Evolutionary conservation across 2,329 filamentous ascomycete species (phyloP).

Genomic region (Arthroderma uncinatum): DNA sequence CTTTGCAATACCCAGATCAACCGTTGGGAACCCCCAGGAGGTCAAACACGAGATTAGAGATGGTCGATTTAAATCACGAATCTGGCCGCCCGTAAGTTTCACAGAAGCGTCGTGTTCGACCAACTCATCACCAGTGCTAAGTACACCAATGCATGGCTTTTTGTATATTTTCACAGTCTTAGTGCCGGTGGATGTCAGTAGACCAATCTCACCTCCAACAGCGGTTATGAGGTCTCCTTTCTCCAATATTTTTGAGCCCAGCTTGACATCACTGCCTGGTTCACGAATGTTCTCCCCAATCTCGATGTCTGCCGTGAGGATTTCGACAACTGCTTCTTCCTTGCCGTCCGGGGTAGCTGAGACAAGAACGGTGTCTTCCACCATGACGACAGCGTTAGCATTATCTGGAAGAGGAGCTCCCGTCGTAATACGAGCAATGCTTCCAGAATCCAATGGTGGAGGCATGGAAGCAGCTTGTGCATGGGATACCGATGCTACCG

Average conservation of each 20-base stretch:
- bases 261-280: conserved; percentile 72
- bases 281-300: conserved; percentile 82
- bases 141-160: conserved; percentile 67
- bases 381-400: conserved; percentile 88
- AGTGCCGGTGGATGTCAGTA: conserved; percentile 76
- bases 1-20: conserved; percentile 74
- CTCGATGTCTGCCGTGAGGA: conserved; percentile 64
- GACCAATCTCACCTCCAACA: conserved; percentile 79
- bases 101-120: conserved; percentile 56
- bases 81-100: conserved; percentile 63
- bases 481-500: conserved; percentile 77
- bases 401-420: conserved; percentile 82
- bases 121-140: conserved; percentile 93
- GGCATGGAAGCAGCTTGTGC: conserved; percentile 61
- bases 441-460: conserved; percentile 53
- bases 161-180: conserved; percentile 59
- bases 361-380: conserved; percentile 77
- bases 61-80: conserved; percentile 85
- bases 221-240: conserved; percentile 75
- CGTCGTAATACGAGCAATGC: conserved; percentile 85
- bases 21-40: conserved; percentile 62
- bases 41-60: conserved; percentile 68
- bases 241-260: conserved; percentile 57
- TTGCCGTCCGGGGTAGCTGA: conserved; percentile 64
- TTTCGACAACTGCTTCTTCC: conserved; percentile 81